Evolutionary conservation across 176 grass and related monocot genomes (phyloP).

Genomic region (Secale cereale): DNA sequence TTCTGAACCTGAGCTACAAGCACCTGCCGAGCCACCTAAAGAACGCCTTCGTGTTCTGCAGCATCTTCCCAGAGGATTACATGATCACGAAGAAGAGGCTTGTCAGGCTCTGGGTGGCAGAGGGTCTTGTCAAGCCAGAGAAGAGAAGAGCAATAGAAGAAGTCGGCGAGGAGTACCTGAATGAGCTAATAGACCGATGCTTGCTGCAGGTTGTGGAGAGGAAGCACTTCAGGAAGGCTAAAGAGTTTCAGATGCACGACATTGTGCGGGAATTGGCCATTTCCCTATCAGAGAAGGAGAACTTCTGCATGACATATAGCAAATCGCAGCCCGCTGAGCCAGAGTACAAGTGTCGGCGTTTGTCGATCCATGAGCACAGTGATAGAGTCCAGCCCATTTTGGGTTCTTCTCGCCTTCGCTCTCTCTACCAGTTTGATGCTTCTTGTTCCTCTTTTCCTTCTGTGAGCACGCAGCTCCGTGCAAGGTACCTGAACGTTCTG

Average conservation of each 20-base stretch:
- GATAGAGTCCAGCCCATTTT: constrained; percentile 5
- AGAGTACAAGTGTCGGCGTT: not conserved
- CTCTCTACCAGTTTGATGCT: constrained; percentile 18
- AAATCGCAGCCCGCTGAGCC: not conserved
- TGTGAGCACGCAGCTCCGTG: not conserved
- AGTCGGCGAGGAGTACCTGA: constrained; percentile 42
- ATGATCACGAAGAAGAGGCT: constrained; percentile 29
- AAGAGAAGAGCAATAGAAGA: constrained; percentile 36
- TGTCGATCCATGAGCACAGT: constrained; percentile 5
- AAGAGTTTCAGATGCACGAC: constrained; percentile 37
- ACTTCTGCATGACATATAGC: constrained; percentile 6
- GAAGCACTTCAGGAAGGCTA: constrained; percentile 29
- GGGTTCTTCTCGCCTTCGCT: constrained; percentile 15
- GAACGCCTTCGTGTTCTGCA: constrained; percentile 42
- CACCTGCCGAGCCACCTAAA: constrained; percentile 40
- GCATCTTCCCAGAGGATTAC: constrained; percentile 53
- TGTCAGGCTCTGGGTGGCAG: constrained; percentile 43
- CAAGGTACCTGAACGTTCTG: constrained; percentile 16
- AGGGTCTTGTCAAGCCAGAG: constrained; percentile 34
- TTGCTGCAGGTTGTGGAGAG: constrained; percentile 30
- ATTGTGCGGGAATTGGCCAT: constrained; percentile 32
- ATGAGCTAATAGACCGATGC: constrained; percentile 34
- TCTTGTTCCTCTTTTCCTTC: constrained; percentile 5
- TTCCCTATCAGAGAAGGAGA: constrained; percentile 19
- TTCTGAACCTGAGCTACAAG: constrained; percentile 41